Base-by-base conservation (phyloP, 2,329 filamentous ascomycete genomes). In the Colletotrichum paranaense region DNA sequence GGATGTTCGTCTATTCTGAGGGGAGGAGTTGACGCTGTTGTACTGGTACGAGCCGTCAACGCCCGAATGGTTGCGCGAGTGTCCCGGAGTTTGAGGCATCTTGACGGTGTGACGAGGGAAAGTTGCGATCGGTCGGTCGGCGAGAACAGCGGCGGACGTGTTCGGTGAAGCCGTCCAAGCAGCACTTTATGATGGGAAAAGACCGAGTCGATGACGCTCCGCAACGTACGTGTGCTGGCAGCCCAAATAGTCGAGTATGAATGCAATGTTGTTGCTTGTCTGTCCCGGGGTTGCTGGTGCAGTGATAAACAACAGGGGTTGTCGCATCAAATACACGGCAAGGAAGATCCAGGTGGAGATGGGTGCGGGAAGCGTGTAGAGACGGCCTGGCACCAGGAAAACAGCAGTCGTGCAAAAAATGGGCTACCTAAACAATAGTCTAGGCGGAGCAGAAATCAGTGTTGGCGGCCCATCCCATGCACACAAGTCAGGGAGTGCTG, bases 61-160 rank as follows among this genome's bases (percentile, higher is more conserved):
- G 73, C 83, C 82, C 35, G 90, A 92, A 57, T 88, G 86, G 67
- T 89, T 86, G 76, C 90, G 87, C 75, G 90, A 92, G 78, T 92
- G 90, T 76, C 84, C 85, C 68, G 90, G 90, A 46, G 90, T 91
- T 62, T 84, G 85, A 62, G 89, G 80, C 85, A 88, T 88, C 53
- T 62, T 78, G 38, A 46, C 26, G 26, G 52, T 55, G 42, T 57
- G 22, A 32, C 24, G 24, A n/a, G 19, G 56, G 35, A 60, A 24
- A 38, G 59, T 49, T n/a, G 38, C 11, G 26, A 19, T 63, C 58
- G n/a, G 28, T 52, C 32, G 52, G 55, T 64, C 32, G 58, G 53
- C 8, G 35, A 59, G 28, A 59, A 12, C 16, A 32, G n/a, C 35
- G 8, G 11, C 32, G n/a, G 30, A 35, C 49, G 11, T 26, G 49